These are phyloP conservation scores for Metarhizium album DNA, from an alignment of 2,329 filamentous ascomycete species.

Conservation along the genomic window DNA sequence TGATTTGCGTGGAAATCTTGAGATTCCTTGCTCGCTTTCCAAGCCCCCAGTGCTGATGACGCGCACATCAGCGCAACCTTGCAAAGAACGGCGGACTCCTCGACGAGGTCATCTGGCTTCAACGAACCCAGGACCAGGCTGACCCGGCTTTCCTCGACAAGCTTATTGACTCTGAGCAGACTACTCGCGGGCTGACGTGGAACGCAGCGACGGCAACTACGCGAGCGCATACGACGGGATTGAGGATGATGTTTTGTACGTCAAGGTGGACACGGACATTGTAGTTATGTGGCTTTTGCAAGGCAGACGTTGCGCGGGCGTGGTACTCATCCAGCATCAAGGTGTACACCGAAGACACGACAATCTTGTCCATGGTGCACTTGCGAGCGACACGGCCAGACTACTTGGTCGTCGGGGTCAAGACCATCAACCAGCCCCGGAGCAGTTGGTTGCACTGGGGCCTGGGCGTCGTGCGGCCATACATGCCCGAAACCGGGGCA, in stretches of 20 bases:
- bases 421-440: constrained; percentile 41
- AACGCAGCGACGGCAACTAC: constrained; percentile 20
- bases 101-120: constrained; percentile 34
- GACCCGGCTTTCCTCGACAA: constrained; percentile 20
- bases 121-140: constrained; percentile 24
- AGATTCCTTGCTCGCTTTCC: neutral
- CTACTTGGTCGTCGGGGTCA: constrained; percentile 33
- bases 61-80: constrained; percentile 27
- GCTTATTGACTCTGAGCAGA: constrained; percentile 24
- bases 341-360: constrained; percentile 23
- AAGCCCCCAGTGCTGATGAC: neutral
- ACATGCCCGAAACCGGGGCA: constrained; percentile 32
- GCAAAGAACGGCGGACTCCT: constrained; percentile 32
- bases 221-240: constrained; percentile 31
- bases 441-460: constrained; percentile 44
- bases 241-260: constrained; percentile 33
- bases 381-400: constrained; percentile 36
- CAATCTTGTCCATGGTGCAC: constrained; percentile 41
- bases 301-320: neutral
- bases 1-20: neutral
- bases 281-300: constrained; percentile 19
- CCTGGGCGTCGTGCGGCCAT: constrained; percentile 39
- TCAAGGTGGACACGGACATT: constrained; percentile 28
- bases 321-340: constrained; percentile 4
- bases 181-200: constrained; percentile 23